phyloP scores from a whole-genome alignment of 176 grass and related monocot species.

The Oryza glumipatula region DNA sequence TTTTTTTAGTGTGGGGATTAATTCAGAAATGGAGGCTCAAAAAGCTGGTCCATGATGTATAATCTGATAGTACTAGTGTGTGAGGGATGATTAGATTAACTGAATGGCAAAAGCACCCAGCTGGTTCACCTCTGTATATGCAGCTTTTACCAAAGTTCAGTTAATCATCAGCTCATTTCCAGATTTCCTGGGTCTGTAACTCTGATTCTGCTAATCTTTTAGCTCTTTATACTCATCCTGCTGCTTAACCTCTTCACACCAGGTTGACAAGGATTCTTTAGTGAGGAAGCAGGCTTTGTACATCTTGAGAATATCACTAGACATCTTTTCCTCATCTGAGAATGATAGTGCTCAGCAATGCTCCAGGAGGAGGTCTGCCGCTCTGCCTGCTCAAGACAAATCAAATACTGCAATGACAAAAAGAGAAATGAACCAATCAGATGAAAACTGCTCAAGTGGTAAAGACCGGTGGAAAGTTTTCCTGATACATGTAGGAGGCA shows the following conservation, averaged over 20 bases:
- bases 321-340: conserved; percentile 46
- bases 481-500: conserved; percentile 39
- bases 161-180: too few species aligned
- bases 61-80: too few species aligned
- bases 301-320: conserved; percentile 77
- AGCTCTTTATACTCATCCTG: conserved; percentile 11
- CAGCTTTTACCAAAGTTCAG: too few species aligned
- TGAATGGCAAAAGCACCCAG: too few species aligned
- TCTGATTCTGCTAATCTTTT: conserved; percentile 23
- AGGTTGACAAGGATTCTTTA: conserved; percentile 86
- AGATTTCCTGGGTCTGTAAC: too few species aligned
- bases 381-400: conserved; percentile 28
- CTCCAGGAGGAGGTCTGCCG: conserved; percentile 42
- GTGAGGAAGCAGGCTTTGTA: conserved; percentile 88
- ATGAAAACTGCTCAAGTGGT: conserved; percentile 55
- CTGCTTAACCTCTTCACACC: conserved; percentile 13
- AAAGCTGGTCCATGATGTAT: too few species aligned
- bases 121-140: too few species aligned
- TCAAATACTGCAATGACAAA: conserved; percentile 54
- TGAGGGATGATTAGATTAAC: too few species aligned
- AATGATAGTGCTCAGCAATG: conserved; percentile 39
- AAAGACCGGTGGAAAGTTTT: conserved; percentile 82
- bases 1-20: too few species aligned
- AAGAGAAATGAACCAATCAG: conserved; percentile 55
- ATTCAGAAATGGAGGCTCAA: too few species aligned